Evolutionary conservation across 495 filamentous ascomycete genomes (phyloP).

Genomic region (Lophiostoma macrostomum): DNA sequence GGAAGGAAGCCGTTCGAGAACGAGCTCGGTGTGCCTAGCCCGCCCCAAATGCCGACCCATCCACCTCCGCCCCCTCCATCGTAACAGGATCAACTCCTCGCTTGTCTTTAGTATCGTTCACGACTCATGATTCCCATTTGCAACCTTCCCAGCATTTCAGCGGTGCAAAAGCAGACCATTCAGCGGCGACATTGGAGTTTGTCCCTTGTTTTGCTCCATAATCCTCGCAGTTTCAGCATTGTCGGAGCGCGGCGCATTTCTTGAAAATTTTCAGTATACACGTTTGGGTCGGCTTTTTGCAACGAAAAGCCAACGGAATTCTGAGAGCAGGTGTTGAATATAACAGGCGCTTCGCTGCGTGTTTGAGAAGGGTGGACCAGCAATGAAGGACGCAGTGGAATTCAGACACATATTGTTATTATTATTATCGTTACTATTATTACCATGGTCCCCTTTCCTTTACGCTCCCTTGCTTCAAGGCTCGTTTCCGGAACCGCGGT

Average conservation of each 20-base stretch:
- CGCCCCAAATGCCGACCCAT: too few relatives aligned
- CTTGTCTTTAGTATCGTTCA: not conserved
- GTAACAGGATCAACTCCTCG: not conserved
- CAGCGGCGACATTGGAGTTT: constrained; percentile 8
- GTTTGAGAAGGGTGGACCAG: constrained; percentile 1
- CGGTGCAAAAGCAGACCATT: constrained; percentile 20
- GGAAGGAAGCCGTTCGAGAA: constrained; percentile 35
- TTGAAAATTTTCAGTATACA: constrained; percentile 6
- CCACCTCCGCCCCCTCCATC: not conserved
- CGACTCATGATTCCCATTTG: constrained; percentile 18
- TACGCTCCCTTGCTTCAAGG: not conserved
- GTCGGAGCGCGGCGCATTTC: constrained; percentile 22
- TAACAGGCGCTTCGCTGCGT: not conserved
- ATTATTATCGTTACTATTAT: not conserved
- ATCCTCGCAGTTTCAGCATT: not conserved
- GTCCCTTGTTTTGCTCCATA: not conserved
- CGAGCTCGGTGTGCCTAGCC: constrained; percentile 18
- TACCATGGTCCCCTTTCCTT: not conserved
- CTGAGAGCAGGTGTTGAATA: too few relatives aligned
- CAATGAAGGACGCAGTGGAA: not conserved
- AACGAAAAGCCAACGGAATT: too few relatives aligned
- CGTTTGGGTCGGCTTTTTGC: not conserved
- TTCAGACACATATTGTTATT: not conserved
- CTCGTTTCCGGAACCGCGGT: not conserved
- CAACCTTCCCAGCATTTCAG: constrained; percentile 31